Evolutionary conservation across 768 basidiomycete genomes (phyloP).

Genomic region (Rhodocollybia butyracea): DNA sequence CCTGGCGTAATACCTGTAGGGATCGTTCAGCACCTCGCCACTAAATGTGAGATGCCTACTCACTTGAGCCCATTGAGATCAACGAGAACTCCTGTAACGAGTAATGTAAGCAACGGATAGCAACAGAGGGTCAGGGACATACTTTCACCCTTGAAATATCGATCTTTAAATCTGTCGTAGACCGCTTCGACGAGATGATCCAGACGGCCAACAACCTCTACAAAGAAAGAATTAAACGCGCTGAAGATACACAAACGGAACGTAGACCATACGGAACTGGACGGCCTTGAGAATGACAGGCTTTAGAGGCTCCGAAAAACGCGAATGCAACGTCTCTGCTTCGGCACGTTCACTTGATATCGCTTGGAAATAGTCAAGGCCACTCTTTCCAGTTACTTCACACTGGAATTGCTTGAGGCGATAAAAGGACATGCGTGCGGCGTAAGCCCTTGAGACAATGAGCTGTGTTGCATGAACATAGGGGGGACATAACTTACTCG

Average conservation of each 20-base stretch:
- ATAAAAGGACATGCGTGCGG: conserved; percentile 93
- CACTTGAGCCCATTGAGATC: conserved; percentile 88
- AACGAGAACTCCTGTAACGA: conserved; percentile 70
- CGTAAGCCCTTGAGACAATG: conserved; percentile 57
- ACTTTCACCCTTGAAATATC: conserved; percentile 93
- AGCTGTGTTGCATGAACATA: conserved; percentile 20
- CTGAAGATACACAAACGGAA: conserved; percentile 10
- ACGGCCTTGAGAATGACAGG: conserved; percentile 87
- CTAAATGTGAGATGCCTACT: conserved; percentile 18
- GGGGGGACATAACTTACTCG: conserved; percentile 61
- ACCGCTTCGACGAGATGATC: conserved; percentile 95
- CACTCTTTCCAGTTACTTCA: conserved; percentile 93
- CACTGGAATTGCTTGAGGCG: conserved; percentile 93
- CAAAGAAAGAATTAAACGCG: conserved; percentile 13
- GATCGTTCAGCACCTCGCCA: conserved; percentile 14
- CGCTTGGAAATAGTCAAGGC: conserved; percentile 92
- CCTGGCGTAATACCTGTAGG: conserved; percentile 71
- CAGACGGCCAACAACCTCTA: conserved; percentile 95
- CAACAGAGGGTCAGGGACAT: conserved; percentile 27
- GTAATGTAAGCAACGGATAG: background rate
- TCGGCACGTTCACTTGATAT: conserved; percentile 89
- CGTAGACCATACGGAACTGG: conserved; percentile 85
- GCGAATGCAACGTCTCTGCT: conserved; percentile 81
- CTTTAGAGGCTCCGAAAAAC: conserved; percentile 93
- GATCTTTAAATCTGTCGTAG: conserved; percentile 93